These are phyloP conservation scores for Quercus rubra DNA, from an alignment of 306 rosid species.

Conservation along the genomic window DNA sequence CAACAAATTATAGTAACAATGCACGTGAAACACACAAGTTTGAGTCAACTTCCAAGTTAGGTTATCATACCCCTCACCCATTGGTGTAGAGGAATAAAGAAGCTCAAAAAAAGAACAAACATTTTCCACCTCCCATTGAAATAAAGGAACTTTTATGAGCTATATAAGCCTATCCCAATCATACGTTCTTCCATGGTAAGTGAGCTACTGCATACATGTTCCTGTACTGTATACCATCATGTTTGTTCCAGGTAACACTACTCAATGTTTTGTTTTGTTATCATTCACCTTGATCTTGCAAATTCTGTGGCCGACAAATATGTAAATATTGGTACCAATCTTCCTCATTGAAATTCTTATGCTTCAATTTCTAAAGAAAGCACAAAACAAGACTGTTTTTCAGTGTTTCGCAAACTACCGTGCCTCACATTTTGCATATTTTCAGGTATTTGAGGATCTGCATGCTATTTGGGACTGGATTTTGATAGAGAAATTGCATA, in stretches of 20 bases:
- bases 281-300: background rate
- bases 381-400: background rate
- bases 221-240: background rate
- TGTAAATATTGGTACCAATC: background rate
- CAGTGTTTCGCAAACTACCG: background rate
- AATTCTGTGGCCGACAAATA: background rate
- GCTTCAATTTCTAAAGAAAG: background rate
- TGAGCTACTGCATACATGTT: background rate
- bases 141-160: background rate
- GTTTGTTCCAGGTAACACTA: background rate
- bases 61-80: too few relatives aligned
- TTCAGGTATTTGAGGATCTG: conserved; percentile 80
- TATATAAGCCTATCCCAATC: background rate
- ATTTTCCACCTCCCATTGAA: too few relatives aligned
- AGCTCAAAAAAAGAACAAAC: too few relatives aligned
- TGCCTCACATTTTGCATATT: conserved; percentile 20
- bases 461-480: conserved; percentile 93
- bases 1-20: too few relatives aligned
- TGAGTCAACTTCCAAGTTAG: too few relatives aligned
- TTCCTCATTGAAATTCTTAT: background rate
- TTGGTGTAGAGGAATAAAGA: too few relatives aligned
- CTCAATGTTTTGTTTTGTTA: background rate
- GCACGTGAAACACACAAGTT: too few relatives aligned
- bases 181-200: background rate
- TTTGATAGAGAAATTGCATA: conserved; percentile 72